Base-by-base conservation (phyloP, 805 yeast species). In the Kregervanrija fluxuum region DNA sequence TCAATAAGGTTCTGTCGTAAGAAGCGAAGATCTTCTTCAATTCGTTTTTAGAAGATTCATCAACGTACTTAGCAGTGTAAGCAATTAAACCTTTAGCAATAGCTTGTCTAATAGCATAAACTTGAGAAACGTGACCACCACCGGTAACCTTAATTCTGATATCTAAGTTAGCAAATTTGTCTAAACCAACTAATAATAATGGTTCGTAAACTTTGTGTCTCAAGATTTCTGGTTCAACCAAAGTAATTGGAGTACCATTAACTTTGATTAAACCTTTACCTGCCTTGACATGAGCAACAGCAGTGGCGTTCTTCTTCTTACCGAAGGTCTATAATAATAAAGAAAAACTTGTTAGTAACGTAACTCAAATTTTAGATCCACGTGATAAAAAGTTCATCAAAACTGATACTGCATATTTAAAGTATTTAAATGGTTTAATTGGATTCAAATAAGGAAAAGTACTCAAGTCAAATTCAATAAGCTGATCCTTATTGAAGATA, bases 121-220 rank as follows among this genome's bases (percentile, higher is more conserved):
- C 95, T 82, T 93, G 99, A 58, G 98, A 91, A 62, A 91, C 97
- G 85, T 93, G 99, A 80, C 99, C 99, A 89, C 99, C 99, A 77
- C 99, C 99, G 70, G 96, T 82, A 70, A 93, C 98, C 75, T 93
- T 84, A 71, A 93, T 95, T 81, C 98, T 91, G 79, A 93, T 88
- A 78, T 93, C 99, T 67, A 93, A 84, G 81, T 83, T 82, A 74
- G 95, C 91, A 79, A 89, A 93, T 79, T 93, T 93, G 82, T 93
- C 98, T 70, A 93, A 82, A 69, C 99, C 99, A 69, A 88, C 98
- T 71, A 93, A 77, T 70, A 95, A 81, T 69, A 93, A 82, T 73
- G 99, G 98, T 82, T 93, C 99, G 90, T 90, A 93, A 65, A 93
- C 98, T 82, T 93, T 93, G 91, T 90, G 89, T 78, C 99, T 86